Base-by-base conservation (phyloP, 331 rosid genomes). In the Quercus tomentella region DNA sequence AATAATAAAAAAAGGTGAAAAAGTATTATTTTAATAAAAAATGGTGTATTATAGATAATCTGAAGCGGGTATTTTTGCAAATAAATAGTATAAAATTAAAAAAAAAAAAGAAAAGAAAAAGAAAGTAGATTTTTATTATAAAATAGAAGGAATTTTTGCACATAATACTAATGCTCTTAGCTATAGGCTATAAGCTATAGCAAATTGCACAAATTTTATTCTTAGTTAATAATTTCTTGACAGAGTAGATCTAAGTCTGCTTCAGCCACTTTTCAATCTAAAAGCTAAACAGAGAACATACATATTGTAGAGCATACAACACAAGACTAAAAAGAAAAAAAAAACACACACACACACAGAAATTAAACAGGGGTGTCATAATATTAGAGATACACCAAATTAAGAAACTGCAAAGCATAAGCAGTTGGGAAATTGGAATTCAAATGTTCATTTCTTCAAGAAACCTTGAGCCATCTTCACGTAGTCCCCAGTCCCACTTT, bases 381-480 rank as follows among this genome's bases (percentile, higher is more conserved):
- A 8, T 37, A 37, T 37, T 37, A 37, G 45, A 37, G 45, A 37
- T 37, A 37, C 45, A 37, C 41, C 41, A 35, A 35, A 35, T 35
- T 35, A 35, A 66, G 35, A 72, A 15, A 54, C 23, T 26, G 37
- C 37, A 18, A 72, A 72, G 57, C 23, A 25, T 37, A 37, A 14
- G 23, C 30, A 15, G 45, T 2, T 21, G 60, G 72, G 23, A 25
- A 49, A 49, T 49, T 49, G 54, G 54, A 12, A 49, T 49, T 82
- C 67, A 82, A 21, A n/a, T 54, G 3, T 37, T 37, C 45, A 37
- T 58, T 65, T 82, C 69, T 76, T 76, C 76, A 77, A 35, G 84
- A 91, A 89, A 6, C 95, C 89, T 45, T 88, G 83, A 26, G 97
- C 97, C 85, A 87, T 23, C 82, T 87, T 91, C 4, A 84, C 9